Conservation (phyloP, 805 yeast species). For the Candida peoriensis region DNA sequence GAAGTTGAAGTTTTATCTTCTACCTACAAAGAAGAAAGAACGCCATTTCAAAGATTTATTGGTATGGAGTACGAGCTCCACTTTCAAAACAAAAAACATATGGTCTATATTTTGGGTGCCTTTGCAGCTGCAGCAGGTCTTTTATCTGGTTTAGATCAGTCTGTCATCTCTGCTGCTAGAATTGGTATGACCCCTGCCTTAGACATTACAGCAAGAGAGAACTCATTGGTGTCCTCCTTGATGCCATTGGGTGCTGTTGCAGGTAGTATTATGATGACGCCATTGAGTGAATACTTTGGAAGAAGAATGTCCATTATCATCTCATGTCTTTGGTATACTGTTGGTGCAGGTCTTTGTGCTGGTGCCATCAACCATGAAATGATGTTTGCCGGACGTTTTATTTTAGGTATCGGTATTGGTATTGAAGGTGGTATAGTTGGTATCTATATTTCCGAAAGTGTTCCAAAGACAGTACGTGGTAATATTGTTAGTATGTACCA, state of each 20-base stretch:
- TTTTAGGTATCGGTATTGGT: constrained; percentile 62
- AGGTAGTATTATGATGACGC: constrained; percentile 57
- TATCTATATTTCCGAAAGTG: constrained; percentile 56
- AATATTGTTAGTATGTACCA: constrained; percentile 58
- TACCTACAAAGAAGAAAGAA: constrained; percentile 24
- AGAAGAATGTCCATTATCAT: constrained; percentile 49
- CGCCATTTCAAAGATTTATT: constrained; percentile 34
- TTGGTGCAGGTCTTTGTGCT: constrained; percentile 58
- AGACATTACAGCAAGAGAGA: constrained; percentile 34
- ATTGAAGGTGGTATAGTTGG: constrained; percentile 63
- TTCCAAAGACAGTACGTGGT: constrained; percentile 55
- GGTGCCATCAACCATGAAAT: constrained; percentile 39
- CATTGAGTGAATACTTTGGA: constrained; percentile 50
- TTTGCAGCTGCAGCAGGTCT: constrained; percentile 63
- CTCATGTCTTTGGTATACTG: constrained; percentile 54
- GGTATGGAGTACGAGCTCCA: constrained; percentile 33
- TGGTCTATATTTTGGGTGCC: constrained; percentile 44
- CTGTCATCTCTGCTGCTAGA: constrained; percentile 60
- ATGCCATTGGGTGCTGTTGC: constrained; percentile 70
- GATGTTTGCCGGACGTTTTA: constrained; percentile 56
- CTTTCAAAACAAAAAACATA: constrained; percentile 40
- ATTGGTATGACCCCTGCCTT: constrained; percentile 43
- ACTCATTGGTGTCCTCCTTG: constrained; percentile 49
- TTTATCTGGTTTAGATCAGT: constrained; percentile 64
- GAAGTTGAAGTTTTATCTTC: constrained; percentile 28